These are phyloP conservation scores for Candida sp. DNA, from an alignment of 1,139 yeast species.

Conservation along the genomic window DNA sequence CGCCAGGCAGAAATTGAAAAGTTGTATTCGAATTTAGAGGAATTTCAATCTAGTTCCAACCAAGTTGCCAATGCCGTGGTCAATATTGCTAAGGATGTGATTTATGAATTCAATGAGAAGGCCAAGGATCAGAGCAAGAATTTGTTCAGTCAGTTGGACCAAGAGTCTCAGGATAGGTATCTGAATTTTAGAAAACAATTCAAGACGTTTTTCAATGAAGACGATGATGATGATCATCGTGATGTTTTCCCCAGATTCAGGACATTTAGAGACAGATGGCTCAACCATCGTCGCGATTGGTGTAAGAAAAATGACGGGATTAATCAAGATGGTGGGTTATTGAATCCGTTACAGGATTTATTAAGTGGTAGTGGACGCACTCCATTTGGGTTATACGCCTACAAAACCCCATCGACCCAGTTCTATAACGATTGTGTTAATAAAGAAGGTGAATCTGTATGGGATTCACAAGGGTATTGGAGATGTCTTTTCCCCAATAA, in stretches of 20 bases:
- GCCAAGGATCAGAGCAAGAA: constrained; percentile 17
- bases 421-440: constrained; percentile 63
- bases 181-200: constrained; percentile 5
- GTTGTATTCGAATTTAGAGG: constrained; percentile 9
- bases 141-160: constrained; percentile 13
- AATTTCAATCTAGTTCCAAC: constrained; percentile 10
- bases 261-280: constrained; percentile 8
- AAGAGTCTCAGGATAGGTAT: constrained; percentile 4
- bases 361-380: constrained; percentile 17
- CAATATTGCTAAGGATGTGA: constrained; percentile 21
- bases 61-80: constrained; percentile 11
- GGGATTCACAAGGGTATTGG: constrained; percentile 86
- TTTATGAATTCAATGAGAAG: constrained; percentile 19
- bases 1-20: constrained; percentile 3
- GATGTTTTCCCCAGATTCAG: constrained; percentile 9
- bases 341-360: constrained; percentile 8
- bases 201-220: constrained; percentile 6
- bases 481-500: constrained; percentile 76
- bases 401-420: constrained; percentile 59
- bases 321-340: constrained; percentile 6
- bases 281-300: constrained; percentile 2
- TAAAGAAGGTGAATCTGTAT: constrained; percentile 64
- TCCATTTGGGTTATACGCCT: constrained; percentile 52
- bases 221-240: constrained; percentile 2
- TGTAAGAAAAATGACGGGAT: constrained; percentile 3